Evolutionary conservation across 148 eudicot genomes (phyloP).

Genomic region (Chenopodium berlandieri): DNA sequence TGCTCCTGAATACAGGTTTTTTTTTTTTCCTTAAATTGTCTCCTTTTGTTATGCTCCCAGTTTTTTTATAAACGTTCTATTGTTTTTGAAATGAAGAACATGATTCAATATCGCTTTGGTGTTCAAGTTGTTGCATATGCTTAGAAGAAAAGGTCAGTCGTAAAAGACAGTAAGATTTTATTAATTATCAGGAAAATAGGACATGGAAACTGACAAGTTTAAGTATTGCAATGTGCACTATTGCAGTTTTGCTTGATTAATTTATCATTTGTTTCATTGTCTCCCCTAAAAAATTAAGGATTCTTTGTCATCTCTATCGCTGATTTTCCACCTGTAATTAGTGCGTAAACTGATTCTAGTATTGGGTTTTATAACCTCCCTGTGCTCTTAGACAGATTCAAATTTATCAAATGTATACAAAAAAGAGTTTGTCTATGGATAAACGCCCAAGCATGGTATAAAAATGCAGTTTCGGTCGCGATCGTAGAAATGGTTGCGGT

Average conservation of each 20-base stretch:
- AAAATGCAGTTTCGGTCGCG: too few relatives aligned
- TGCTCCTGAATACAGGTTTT: conserved; percentile 92
- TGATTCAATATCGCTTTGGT: not conserved
- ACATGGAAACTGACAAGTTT: too few relatives aligned
- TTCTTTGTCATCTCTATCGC: not conserved
- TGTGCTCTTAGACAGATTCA: not conserved
- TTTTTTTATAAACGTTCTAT: not conserved
- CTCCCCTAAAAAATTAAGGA: not conserved
- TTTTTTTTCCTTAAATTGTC: not conserved
- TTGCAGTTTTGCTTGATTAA: not conserved
- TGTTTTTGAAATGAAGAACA: not conserved
- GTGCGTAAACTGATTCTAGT: not conserved
- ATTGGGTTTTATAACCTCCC: not conserved
- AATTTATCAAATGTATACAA: not conserved
- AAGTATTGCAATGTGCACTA: too few relatives aligned
- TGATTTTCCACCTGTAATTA: not conserved
- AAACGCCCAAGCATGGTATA: too few relatives aligned
- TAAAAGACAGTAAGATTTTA: not conserved
- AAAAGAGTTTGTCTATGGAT: not conserved
- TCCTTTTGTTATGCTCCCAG: not conserved
- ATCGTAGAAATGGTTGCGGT: too few relatives aligned
- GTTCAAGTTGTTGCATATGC: not conserved
- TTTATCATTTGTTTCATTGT: not conserved
- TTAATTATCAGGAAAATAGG: too few relatives aligned
- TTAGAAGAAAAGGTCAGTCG: not conserved